Evolutionary conservation across 2,329 filamentous ascomycete species (phyloP).

Genomic region (Exutisphaerella laricina): DNA sequence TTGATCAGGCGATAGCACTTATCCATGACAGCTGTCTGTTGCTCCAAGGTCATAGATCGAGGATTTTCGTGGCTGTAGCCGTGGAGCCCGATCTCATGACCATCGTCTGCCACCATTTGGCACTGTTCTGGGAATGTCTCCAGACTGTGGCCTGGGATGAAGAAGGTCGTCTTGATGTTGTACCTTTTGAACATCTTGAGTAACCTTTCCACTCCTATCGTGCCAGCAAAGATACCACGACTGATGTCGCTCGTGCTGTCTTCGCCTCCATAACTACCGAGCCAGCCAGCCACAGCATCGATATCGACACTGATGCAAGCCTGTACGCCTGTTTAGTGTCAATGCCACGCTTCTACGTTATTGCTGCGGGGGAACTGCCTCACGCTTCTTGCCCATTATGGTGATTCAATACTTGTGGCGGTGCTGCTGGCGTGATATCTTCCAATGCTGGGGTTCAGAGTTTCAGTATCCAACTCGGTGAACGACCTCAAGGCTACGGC

Average conservation of each 20-base stretch:
- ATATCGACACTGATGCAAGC: constrained; percentile 55
- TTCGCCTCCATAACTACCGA: constrained; percentile 68
- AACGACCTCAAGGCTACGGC: background rate
- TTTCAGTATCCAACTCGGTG: background rate
- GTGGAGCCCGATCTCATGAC: constrained; percentile 63
- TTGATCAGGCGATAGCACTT: constrained; percentile 68
- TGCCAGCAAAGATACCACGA: constrained; percentile 61
- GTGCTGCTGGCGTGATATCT: background rate
- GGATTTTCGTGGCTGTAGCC: constrained; percentile 73
- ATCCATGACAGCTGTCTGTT: constrained; percentile 68
- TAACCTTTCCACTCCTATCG: constrained; percentile 58
- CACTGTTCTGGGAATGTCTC: constrained; percentile 64
- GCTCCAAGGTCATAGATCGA: constrained; percentile 64
- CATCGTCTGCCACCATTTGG: constrained; percentile 54
- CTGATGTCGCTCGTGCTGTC: constrained; percentile 68
- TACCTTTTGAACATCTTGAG: constrained; percentile 68
- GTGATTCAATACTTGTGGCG: background rate
- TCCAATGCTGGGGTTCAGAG: background rate
- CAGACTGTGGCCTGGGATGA: constrained; percentile 58
- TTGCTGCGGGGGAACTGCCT: background rate
- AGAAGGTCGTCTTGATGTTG: constrained; percentile 64
- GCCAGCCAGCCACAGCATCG: constrained; percentile 70
- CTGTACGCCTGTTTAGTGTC: constrained; percentile 24
- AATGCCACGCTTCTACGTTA: background rate
- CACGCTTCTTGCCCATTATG: constrained; percentile 11